A percentile compares a stretch with the other conserved stretches of the same genome.
Evolutionary conservation across 208 protist species (phyloP).

Genomic region (Trypanosoma avium): DNA sequence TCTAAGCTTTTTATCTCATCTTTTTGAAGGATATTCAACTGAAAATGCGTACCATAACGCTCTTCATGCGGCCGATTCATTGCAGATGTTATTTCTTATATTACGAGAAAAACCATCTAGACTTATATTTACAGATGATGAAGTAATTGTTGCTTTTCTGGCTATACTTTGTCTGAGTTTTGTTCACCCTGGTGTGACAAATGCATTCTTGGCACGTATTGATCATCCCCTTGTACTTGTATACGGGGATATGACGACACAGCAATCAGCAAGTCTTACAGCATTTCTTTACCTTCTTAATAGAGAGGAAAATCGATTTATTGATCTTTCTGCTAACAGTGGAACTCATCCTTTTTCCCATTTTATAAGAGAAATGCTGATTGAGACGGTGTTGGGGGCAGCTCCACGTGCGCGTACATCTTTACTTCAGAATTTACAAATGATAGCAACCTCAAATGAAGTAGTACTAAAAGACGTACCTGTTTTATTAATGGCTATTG

Average conservation of each 20-base stretch:
- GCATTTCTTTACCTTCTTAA: constrained; percentile 30
- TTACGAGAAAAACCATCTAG: constrained; percentile 68
- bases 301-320: constrained; percentile 31
- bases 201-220: constrained; percentile 60
- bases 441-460: constrained; percentile 29
- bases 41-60: constrained; percentile 83
- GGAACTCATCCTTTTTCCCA: constrained; percentile 25
- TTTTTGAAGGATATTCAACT: constrained; percentile 54
- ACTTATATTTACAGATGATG: constrained; percentile 81
- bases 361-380: constrained; percentile 51
- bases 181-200: constrained; percentile 78
- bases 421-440: constrained; percentile 39
- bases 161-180: constrained; percentile 71
- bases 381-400: constrained; percentile 51
- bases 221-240: constrained; percentile 75
- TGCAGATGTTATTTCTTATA: constrained; percentile 85
- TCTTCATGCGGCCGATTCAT: constrained; percentile 76
- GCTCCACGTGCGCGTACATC: constrained; percentile 30
- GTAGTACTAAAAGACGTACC: constrained; percentile 46
- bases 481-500: constrained; percentile 47
- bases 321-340: constrained; percentile 24
- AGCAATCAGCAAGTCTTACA: constrained; percentile 46
- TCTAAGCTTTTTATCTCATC: constrained; percentile 54
- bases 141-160: constrained; percentile 81
- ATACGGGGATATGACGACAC: constrained; percentile 64